Conservation (phyloP, 2,329 filamentous ascomycete species). For the Fusarium succisae region DNA sequence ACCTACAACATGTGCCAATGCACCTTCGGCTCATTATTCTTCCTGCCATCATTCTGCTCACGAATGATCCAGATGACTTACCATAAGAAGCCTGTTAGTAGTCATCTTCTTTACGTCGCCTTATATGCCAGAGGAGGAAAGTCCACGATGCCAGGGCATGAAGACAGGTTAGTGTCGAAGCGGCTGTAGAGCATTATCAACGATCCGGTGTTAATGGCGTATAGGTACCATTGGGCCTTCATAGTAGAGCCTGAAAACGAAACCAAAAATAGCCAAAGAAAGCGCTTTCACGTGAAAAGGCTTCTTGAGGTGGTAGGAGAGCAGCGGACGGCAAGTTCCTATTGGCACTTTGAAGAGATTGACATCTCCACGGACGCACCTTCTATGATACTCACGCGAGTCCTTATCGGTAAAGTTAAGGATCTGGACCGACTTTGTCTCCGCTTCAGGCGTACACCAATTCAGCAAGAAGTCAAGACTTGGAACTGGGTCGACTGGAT, state of each 20-base stretch:
- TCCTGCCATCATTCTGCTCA: not conserved
- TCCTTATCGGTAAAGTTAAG: not conserved
- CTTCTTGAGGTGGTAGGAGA: not conserved
- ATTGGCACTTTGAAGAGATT: not conserved
- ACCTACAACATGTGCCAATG: not conserved
- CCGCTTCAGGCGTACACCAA: not conserved
- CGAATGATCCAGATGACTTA: not conserved
- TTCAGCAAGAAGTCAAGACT: not conserved
- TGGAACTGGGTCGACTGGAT: not conserved
- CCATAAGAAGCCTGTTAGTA: not conserved
- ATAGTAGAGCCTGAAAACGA: not conserved
- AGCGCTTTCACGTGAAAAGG: not conserved
- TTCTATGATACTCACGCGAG: not conserved
- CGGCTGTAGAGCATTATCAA: accelerated
- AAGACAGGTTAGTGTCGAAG: not conserved
- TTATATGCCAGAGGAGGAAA: not conserved
- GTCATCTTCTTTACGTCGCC: not conserved
- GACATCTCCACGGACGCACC: not conserved
- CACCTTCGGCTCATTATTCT: not conserved
- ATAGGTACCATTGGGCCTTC: not conserved
- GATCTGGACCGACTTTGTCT: not conserved
- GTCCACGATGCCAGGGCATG: not conserved
- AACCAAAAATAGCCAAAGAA: not conserved
- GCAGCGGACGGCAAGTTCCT: not conserved
- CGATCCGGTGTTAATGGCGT: not conserved